phyloP scores from a whole-genome alignment of 163 green algal species.

The Chlamydomonas reinhardtii region DNA sequence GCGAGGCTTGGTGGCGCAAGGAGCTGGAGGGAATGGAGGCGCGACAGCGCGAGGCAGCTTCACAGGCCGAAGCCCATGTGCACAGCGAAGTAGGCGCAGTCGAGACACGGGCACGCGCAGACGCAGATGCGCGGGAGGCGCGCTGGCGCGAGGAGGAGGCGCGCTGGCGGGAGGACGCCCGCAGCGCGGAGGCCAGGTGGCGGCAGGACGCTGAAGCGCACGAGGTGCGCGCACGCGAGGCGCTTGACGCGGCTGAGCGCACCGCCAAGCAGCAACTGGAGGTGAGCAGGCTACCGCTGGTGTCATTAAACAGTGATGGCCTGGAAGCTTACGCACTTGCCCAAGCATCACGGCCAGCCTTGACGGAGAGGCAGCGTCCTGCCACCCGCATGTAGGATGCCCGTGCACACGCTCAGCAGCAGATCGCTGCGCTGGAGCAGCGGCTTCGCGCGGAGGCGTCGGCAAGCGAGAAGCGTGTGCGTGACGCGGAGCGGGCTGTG shows the following conservation, averaged over 20 bases:
- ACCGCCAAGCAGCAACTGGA: background rate
- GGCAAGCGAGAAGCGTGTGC: background rate
- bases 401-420: background rate
- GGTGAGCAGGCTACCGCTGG: background rate
- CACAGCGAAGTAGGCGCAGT: no score
- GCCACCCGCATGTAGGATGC: background rate
- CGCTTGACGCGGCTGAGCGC: background rate
- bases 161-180: background rate
- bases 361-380: no score
- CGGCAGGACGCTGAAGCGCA: background rate
- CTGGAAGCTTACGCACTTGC: no score
- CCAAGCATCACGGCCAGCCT: no score
- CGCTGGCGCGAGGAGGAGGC: background rate
- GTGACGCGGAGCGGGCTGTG: conserved; percentile 14
- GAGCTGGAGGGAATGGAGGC: background rate
- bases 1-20: conserved; percentile 5
- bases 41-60: background rate
- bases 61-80: background rate
- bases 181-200: background rate
- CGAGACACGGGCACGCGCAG: background rate
- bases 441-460: background rate
- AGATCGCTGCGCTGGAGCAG: background rate
- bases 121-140: background rate
- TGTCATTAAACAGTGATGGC: no score
- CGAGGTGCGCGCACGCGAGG: background rate